Base-by-base conservation (phyloP, 805 yeast species). In the Cyberlindnera japonica region DNA sequence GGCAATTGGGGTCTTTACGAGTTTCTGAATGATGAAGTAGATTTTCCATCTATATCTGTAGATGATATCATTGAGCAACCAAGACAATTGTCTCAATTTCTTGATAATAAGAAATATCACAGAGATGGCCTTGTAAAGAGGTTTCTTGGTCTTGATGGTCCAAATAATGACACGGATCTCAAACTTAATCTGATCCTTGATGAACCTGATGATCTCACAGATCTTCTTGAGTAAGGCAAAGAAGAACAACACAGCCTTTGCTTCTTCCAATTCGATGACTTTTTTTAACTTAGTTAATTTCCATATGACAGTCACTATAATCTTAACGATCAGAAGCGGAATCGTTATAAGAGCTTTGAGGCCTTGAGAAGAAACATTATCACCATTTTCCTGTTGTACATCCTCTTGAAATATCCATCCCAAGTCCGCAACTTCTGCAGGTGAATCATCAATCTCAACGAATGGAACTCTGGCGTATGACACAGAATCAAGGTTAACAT, bases 11-110 rank as follows among this genome's bases (percentile, higher is more conserved):
- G 43, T 37, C 35, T 43, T 49, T 17, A 35, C 26, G 5, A 37
- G 33, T n/a, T 31, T 38, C 35, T 43, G 49, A 13, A 51, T 20
- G 1, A 47, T 3, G 15, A 42, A 52, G 14, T 49, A 41, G 9
- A 50, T 18, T 31, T 45, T 54, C 58, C 56, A 54, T 34, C 43
- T 39, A 26, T 49, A 50, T 20, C 55, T 41, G 35, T 52, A 54
- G 9, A 54, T 31, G 14, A 37, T 10, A 46, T 52, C 58, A 24
- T 47, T 42, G 10, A 51, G 31, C 8, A 48, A 37, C 55, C 57
- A 54, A 13, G 49, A 27, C 33, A 52, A 42, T 1, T 50, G 42
- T 30, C 42, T 37, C 27, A 50, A 35, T 17, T 41, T 47, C 32
- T 45, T 53, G 13, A 53, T 17, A 8, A 49, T 41, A n/a, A 54